Percentiles rank a stretch among this genome's conserved stretches.
Evolutionary conservation across 2,329 filamentous ascomycete species (phyloP).

Genomic region (Rachicladosporium sp.): DNA sequence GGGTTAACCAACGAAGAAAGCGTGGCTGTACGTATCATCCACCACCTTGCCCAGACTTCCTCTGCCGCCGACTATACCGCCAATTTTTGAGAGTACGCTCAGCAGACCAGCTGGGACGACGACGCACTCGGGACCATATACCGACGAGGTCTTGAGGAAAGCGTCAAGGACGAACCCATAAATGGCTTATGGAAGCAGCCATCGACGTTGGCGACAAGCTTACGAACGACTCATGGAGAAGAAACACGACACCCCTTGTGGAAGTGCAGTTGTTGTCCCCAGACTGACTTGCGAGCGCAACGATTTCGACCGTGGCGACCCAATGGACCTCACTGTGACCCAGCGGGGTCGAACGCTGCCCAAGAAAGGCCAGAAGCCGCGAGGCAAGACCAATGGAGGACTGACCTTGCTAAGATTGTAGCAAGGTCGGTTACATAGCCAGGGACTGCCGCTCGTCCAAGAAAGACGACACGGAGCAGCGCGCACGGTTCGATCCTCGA

Average conservation of each 20-base stretch:
- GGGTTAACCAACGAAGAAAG: too few relatives aligned
- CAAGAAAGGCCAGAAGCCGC: not conserved
- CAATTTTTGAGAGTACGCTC: slow-evolving; percentile 1
- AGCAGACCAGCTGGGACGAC: slow-evolving; percentile 1
- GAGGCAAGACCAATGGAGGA: not conserved
- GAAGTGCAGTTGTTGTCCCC: not conserved
- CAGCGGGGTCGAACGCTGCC: not conserved
- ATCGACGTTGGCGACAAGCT: slow-evolving; percentile 1
- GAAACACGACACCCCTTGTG: not conserved
- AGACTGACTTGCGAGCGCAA: not conserved
- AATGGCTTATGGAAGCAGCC: not conserved
- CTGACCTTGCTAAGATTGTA: not conserved
- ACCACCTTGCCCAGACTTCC: too few relatives aligned
- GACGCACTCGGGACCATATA: slow-evolving; percentile 1
- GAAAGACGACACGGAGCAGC: not conserved
- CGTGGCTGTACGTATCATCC: too few relatives aligned
- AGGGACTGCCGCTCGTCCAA: not conserved
- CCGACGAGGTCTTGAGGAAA: not conserved
- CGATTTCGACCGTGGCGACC: not conserved
- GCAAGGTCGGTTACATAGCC: not conserved
- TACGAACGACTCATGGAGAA: slow-evolving; percentile 1
- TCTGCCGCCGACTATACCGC: not conserved
- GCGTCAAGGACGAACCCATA: slow-evolving; percentile 4
- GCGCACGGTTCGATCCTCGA: not conserved
- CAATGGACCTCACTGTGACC: not conserved